Percentiles rank a stretch among this genome's conserved stretches.
Evolutionary conservation across 495 filamentous ascomycete genomes (phyloP).

Genomic region (Darksidea phi): DNA sequence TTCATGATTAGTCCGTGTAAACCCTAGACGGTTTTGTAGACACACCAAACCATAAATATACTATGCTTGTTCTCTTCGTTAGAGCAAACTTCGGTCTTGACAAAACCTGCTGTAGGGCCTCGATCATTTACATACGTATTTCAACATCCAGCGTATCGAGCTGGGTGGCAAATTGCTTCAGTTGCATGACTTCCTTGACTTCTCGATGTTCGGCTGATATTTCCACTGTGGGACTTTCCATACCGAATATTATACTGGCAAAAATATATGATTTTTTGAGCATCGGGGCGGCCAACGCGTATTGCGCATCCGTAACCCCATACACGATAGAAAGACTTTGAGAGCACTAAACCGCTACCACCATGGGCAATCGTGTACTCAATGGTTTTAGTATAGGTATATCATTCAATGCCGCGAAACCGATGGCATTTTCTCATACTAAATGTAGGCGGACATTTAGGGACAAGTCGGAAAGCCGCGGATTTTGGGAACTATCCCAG

Average conservation of each 20-base stretch:
- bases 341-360: too few relatives aligned
- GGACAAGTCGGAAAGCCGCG: too few relatives aligned
- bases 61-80: not conserved
- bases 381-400: too few relatives aligned
- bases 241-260: not conserved
- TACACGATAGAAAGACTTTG: too few relatives aligned
- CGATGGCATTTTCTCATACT: too few relatives aligned
- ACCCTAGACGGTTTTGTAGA: not conserved
- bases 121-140: not conserved
- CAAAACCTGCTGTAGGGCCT: conserved; percentile 9
- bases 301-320: too few relatives aligned
- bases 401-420: too few relatives aligned
- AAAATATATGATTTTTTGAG: too few relatives aligned
- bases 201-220: not conserved
- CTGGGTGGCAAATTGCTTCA: conserved; percentile 4
- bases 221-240: not conserved
- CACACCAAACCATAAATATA: not conserved
- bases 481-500: too few relatives aligned
- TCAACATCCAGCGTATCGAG: not conserved
- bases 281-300: too few relatives aligned
- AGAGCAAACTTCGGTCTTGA: not conserved
- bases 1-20: not conserved
- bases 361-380: too few relatives aligned
- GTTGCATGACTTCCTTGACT: not conserved
- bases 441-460: too few relatives aligned